Evolutionary conservation across 2,329 filamentous ascomycete genomes (phyloP), one percentile per base, ranked within the genome.

Genomic region (Aspergillus spinulosporus): DNA sequence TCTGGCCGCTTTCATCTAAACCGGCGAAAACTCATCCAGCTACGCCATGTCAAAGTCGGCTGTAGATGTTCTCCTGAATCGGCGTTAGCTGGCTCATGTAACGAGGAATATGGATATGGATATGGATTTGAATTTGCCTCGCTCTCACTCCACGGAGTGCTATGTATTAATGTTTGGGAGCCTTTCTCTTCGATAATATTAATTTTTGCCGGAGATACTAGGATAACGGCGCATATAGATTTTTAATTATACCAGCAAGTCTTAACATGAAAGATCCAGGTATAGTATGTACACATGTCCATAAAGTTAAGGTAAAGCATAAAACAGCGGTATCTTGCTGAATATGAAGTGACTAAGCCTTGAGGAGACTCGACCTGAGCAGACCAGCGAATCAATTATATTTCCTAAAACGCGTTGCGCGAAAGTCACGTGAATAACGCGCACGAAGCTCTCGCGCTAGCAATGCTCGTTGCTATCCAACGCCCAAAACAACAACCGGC

Each of bases 1-100:
- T 48, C 64, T 79, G 46, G 73, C 74, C 62, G 73, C 74, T 62
- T 68, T 79, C 59, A 65, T 78, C 62, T 78, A 73, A 72, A 26
- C 39, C 21, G 15, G 11, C 34, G 29, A 50, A 21, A 21, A 21
- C 21, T 21, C 21, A 21, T 21, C 21, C 21, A 21, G 21, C 21
- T 21, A 21, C 21, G 21, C 21, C 21, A 21, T 21, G 21, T 21
- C 21, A 21, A 21, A 21, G 21, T 21, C 21, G 21, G 21, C 21
- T 21, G 21, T 21, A 21, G 21, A 21, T 21, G 21, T 21, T 21
- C 21, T 21, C 21, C 21, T 21, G 21, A 21, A 21, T 21, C 21
- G 21, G 21, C 21, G 21, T 21, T 21, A 21, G 21, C 21, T 21
- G 21, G 21, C 21, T 21, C 21, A 21, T 21, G 21, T 21, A 39